Evolutionary conservation across 768 basidiomycete genomes (phyloP).

Genomic region (Xanthoconium purpureum): DNA sequence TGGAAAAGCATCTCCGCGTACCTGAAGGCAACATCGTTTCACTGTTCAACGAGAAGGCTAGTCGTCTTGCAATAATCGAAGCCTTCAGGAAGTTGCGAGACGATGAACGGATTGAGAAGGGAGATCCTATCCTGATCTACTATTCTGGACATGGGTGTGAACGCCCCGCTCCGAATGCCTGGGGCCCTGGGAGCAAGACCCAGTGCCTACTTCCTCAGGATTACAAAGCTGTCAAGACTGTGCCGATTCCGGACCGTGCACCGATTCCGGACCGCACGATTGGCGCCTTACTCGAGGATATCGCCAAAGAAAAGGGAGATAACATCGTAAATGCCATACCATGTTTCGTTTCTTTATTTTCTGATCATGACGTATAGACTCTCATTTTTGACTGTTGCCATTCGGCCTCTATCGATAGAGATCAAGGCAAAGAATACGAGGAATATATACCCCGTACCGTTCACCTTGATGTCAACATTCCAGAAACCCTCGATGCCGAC

Average conservation of each 20-base stretch:
- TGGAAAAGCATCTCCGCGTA: conserved; percentile 30
- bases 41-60: conserved; percentile 38
- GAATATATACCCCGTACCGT: conserved; percentile 7
- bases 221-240: conserved; percentile 1
- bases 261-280: conserved; percentile 45
- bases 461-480: conserved; percentile 1
- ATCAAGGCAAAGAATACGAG: neutral
- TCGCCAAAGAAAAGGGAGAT: conserved; percentile 39
- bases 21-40: conserved; percentile 33
- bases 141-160: conserved; percentile 45
- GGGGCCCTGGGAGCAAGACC: conserved; percentile 19
- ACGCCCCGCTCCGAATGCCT: conserved; percentile 29
- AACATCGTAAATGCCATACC: conserved; percentile 38
- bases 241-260: neutral
- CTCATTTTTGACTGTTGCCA: conserved; percentile 48
- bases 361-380: conserved; percentile 30
- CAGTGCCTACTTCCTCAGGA: conserved; percentile 33
- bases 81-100: conserved; percentile 22
- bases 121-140: conserved; percentile 41
- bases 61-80: conserved; percentile 34
- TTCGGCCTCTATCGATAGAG: conserved; percentile 38
- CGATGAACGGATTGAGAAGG: conserved; percentile 26
- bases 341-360: conserved; percentile 7
- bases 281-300: conserved; percentile 33
- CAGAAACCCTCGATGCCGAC: conserved; percentile 23